Base-by-base conservation (phyloP, 257 asterid species). In the Primulina eburnea region DNA sequence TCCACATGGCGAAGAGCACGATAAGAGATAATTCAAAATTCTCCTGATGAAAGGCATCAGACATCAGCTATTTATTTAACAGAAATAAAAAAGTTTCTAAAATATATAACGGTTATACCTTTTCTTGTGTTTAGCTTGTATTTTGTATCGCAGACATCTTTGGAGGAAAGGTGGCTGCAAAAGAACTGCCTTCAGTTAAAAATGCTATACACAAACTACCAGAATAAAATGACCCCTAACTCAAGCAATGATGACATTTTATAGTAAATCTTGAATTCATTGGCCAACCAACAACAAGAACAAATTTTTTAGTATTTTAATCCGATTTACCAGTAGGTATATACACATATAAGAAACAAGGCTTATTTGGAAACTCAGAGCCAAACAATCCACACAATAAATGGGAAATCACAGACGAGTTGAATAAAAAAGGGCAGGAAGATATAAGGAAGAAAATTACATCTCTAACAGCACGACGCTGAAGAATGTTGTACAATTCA, bases 101-200 rank as follows among this genome's bases (percentile, higher is more conserved):
- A 47, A 4, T 47, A 47, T 47, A 14, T 34, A 29, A 35, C 56
- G 70, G 62, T 24, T 37, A 58, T 82, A 94, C 98, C 97, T 82
- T 77, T 60, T 94, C 83, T 80, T 88, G 87, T 87, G 85, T 77
- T 86, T 88, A 65, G 90, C 96, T 73, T 87, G 96, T 72, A 86
- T 83, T 92, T 84, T 91, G 96, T 91, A 94, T 35, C 72, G 81
- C 73, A 91, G 37, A 76, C 96, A 88, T 88, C 96, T 84, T 77
- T 87, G 97, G 53, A 94, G 93, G 77, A 86, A 87, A 35, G 79
- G 80, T 57, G 99, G 96, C 99, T 94, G 92, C 91, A 88, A 64
- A 82, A 77, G 40, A 82, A 60, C 64, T 63, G 71, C 47, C 67
- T 61, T 73, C 63, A 58, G 77, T 88, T 79, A 82, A 82, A 80